These are phyloP conservation scores for Phylloporus sp. DNA, from an alignment of 768 basidiomycete genomes.

Conservation along the genomic window DNA sequence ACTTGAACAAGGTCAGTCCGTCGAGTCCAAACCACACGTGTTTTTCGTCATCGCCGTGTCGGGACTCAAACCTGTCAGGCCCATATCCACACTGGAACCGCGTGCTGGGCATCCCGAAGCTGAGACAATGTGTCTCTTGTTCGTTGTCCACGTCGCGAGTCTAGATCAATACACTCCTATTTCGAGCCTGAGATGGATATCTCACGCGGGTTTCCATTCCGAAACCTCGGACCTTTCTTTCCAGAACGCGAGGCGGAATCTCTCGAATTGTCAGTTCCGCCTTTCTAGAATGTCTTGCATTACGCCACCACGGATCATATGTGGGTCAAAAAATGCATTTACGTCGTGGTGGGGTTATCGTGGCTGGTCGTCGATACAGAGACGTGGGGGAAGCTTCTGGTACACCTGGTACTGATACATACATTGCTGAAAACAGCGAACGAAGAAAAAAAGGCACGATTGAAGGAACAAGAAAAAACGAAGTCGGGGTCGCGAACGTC, in stretches of 20 bases:
- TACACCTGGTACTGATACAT: conserved; percentile 35
- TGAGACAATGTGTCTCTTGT: neutral
- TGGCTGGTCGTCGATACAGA: conserved; percentile 20
- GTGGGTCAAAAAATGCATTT: conserved; percentile 3
- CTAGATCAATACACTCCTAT: neutral
- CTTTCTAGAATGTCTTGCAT: conserved; percentile 9
- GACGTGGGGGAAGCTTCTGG: conserved; percentile 18
- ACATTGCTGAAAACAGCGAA: conserved; percentile 18
- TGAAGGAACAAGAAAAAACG: conserved; percentile 3
- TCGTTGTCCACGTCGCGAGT: neutral
- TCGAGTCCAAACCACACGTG: neutral
- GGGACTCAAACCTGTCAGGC: no score
- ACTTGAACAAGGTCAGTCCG: no score
- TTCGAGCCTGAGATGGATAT: neutral
- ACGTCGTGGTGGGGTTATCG: conserved; percentile 1
- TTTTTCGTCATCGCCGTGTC: neutral
- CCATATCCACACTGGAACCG: no score
- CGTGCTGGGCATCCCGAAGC: neutral
- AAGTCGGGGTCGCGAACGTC: conserved; percentile 17
- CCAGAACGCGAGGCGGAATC: neutral
- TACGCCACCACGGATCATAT: conserved; percentile 1
- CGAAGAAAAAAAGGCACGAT: conserved; percentile 1
- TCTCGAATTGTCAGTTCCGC: neutral
- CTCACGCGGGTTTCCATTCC: neutral
- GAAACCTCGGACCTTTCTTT: neutral